Percentiles rank a stretch among this genome's conserved stretches.
phyloP scores from a whole-genome alignment of 2,329 filamentous ascomycete species.

The Colletotrichum eleusines region DNA sequence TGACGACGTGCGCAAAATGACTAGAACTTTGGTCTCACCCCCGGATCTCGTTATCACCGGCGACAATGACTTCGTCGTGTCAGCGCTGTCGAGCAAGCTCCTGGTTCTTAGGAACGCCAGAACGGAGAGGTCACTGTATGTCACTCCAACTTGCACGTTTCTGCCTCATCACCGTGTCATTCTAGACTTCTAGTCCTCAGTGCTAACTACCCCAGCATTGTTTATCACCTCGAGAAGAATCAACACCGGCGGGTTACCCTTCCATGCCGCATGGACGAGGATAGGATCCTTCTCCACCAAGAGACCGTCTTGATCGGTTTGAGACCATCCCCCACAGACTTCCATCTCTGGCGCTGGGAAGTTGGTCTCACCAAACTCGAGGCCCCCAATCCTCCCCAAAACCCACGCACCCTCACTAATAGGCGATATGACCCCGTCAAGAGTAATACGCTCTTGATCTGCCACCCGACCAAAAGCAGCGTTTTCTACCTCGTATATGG shows the following conservation, averaged over 20 bases:
- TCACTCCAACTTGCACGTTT: neutral
- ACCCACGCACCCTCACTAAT: too few species aligned
- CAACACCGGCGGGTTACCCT: conserved; percentile 16
- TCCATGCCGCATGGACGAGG: neutral
- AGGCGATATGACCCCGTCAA: too few species aligned
- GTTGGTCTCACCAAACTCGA: conserved; percentile 11
- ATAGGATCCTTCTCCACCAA: neutral
- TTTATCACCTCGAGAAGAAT: conserved; percentile 15
- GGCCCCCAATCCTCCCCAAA: neutral
- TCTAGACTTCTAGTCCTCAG: neutral
- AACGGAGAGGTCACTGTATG: conserved; percentile 8
- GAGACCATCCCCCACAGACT: too few species aligned
- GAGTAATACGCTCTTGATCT: neutral
- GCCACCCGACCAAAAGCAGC: conserved; percentile 15
- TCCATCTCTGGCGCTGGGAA: conserved; percentile 25
- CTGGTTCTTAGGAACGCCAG: neutral
- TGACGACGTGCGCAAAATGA: conserved; percentile 24
- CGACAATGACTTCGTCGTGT: conserved; percentile 2
- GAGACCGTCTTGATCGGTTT: conserved; percentile 7
- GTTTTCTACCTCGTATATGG: neutral
- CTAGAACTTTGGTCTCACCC: neutral
- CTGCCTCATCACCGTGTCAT: neutral
- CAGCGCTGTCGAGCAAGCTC: conserved; percentile 2
- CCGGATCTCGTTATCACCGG: conserved; percentile 22
- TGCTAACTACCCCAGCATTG: neutral